Percentiles rank a stretch among this genome's conserved stretches.
Evolutionary conservation across 257 asterid species (phyloP).

Genomic region (Forsythia viridissima): DNA sequence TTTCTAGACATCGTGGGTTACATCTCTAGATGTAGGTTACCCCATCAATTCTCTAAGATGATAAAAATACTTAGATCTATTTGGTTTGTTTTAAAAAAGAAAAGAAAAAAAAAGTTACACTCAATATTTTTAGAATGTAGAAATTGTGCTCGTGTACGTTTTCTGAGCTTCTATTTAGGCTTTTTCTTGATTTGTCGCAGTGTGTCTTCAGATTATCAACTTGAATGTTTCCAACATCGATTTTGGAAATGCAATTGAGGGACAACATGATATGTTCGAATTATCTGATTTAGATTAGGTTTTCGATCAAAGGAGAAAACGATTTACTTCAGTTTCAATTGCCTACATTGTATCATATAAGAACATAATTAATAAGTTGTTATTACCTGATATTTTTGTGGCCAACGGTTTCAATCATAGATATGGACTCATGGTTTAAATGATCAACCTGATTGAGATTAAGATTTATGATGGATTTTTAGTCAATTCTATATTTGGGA

Average conservation of each 20-base stretch:
- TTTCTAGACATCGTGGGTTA: background rate
- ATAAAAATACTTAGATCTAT: background rate
- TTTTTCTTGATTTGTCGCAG: background rate
- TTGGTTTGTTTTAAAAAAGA: background rate
- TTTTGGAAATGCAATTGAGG: background rate
- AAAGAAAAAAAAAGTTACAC: background rate
- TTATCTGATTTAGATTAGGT: background rate
- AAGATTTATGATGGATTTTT: background rate
- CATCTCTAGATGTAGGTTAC: background rate
- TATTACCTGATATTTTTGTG: background rate
- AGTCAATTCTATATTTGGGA: background rate
- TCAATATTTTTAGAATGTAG: background rate
- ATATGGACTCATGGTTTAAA: background rate
- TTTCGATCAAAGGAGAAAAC: background rate
- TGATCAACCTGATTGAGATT: background rate
- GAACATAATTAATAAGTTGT: background rate
- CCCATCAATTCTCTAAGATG: background rate
- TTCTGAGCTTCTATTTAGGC: background rate
- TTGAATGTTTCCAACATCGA: background rate
- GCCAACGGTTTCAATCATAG: background rate
- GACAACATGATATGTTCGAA: background rate
- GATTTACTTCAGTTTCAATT: background rate
- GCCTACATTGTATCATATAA: background rate
- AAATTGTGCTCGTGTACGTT: background rate
- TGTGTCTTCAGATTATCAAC: background rate